Evolutionary conservation across 192 early-diverging fungal species (phyloP), one percentile per base, ranked within the genome.

Genomic region (Entomortierella chlamydospora): DNA sequence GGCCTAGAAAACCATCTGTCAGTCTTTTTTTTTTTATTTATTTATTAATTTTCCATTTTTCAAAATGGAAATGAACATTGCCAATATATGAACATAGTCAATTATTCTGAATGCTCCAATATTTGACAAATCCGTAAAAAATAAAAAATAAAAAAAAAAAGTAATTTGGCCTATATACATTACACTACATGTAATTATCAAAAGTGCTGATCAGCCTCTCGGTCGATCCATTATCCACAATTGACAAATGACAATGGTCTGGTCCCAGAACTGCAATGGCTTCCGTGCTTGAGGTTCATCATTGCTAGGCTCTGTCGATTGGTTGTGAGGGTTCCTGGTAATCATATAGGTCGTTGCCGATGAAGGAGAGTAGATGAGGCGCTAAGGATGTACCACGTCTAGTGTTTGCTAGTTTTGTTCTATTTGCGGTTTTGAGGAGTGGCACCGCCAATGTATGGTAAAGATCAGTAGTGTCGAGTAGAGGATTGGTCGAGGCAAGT

Each of bases 291-390:
- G 45, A 11, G 45, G 15, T 47, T 12, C 45, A 47, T 2, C 15
- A 12, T 11, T 20, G 2, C 15, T 20, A 4, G 7, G 2, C 20
- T 47, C 45, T 47, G 23, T 20, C 34, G 2, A 9, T 29, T 26
- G 3, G n/a, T 51, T 52, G 17, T 26, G 10, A 22, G 2, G 23
- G 15, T 7, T 10, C 10, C 5, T 37, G 34, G 34, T 37, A 37
- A 28, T 1, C 45, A 4, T 51, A 43, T 23, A 74, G 52, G 49
- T 67, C 58, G 18, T 74, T 67, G 41, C 54, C 50, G 31, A 74
- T 57, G 25, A 74, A 74, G 1, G 63, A 54, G 28, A 74, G 72
- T 7, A 74, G 42, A 30, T 74, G 72, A 2, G 72, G 72, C 9
- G 64, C 47, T 2, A 74, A 28, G 0, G 72, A 52, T 12, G 43